A percentile compares a stretch with the other conserved stretches of the same genome.
Conservation (phyloP, 2,329 filamentous ascomycete genomes). For the Orbilia blumenaviensis region DNA sequence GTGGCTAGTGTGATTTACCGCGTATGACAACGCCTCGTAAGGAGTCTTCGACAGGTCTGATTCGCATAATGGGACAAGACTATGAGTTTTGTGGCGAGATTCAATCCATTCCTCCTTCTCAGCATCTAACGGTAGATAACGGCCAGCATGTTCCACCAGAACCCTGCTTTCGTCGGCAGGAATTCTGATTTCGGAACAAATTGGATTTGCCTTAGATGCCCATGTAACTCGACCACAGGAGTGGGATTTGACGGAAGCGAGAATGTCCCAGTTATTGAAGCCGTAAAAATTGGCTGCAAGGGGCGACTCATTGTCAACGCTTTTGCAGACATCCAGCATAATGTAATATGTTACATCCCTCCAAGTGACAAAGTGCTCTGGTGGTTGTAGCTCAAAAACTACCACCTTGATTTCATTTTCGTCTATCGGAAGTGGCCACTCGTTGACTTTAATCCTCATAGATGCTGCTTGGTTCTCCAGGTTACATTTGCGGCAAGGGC, state of each 20-base stretch:
- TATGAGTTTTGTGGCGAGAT: constrained; percentile 7
- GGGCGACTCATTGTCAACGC: background rate
- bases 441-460: constrained; percentile 65
- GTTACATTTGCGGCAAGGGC: constrained; percentile 59
- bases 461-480: constrained; percentile 58
- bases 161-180: background rate
- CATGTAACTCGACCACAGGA: constrained; percentile 6
- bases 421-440: constrained; percentile 67
- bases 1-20: constrained; percentile 56
- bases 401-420: background rate
- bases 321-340: constrained; percentile 43
- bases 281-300: background rate
- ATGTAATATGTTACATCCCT: constrained; percentile 55
- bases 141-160: constrained; percentile 3
- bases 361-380: constrained; percentile 47
- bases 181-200: background rate
- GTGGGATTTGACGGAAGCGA: background rate
- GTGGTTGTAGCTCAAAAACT: constrained; percentile 54
- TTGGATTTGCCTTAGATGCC: constrained; percentile 19
- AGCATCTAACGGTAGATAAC: constrained; percentile 4
- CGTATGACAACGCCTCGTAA: constrained; percentile 56
- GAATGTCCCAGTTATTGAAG: background rate
- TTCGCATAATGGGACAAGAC: background rate
- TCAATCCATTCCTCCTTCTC: background rate
- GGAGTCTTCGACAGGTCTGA: constrained; percentile 54